Base-by-base conservation (phyloP, 495 filamentous ascomycete genomes). In the Trichoderma reesei region DNA sequence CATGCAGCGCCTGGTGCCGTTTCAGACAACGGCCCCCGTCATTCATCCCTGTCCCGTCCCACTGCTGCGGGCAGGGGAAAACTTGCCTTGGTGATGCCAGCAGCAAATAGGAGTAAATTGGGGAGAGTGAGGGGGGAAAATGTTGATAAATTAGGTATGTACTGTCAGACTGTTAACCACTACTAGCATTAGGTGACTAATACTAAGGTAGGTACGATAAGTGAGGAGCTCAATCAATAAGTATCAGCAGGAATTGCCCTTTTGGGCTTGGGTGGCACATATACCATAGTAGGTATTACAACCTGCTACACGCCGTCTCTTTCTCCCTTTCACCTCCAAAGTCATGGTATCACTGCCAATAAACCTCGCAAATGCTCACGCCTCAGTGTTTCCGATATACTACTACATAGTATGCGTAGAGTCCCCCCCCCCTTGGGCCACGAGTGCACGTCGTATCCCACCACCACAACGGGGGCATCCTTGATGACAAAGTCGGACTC, bases 1-100 rank as follows among this genome's bases (percentile, higher is more conserved):
- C 51, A 56, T 26, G 10, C 51, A 56, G 51, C 51, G 51, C 51
- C 26, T 56, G 34, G 51, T 56, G 51, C 26, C 51, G 51, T 56
- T 56, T 56, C 51, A 56, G 34, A 56, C 26, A 26, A 26, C 26
- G 26, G 1, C 26, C 26, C 26, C 26, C 26, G 26, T 26, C 26
- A 26, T 26, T 26, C 26, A 26, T 26, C 26, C 26, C 26, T 26
- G 26, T 26, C 26, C 26, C 26, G 26, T 26, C 26, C 26, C 26
- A 26, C 26, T 26, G 26, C 26, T 26, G 26, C 26, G 26, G 26
- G 26, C 26, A 26, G 26, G 26, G 26, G 26, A 26, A 26, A 26
- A 26, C 26, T 26, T 26, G 26, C 26, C 26, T 26, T 26, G 26
- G 26, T 26, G 26, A 26, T 26, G 26, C 26, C 26, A 26, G 26